Evolutionary conservation across 2,329 filamentous ascomycete species (phyloP).

Genomic region (Tolypocladium ophioglossoides): DNA sequence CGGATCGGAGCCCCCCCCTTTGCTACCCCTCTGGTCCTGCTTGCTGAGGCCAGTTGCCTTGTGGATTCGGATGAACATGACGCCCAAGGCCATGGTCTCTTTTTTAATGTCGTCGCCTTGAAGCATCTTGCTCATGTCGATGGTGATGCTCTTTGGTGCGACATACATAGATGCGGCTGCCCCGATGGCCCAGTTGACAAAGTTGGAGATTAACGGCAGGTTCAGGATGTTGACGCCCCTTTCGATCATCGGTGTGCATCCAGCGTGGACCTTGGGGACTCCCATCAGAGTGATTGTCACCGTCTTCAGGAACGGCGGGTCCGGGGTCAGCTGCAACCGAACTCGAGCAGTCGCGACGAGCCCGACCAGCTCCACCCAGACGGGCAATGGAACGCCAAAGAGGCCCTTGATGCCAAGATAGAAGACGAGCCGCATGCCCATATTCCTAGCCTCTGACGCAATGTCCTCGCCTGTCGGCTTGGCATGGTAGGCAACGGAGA

Average conservation of each 20-base stretch:
- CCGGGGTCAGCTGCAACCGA: constrained; percentile 74
- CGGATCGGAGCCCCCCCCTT: constrained; percentile 82
- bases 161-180: constrained; percentile 85
- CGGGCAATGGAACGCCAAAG: constrained; percentile 78
- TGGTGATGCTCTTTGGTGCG: constrained; percentile 84
- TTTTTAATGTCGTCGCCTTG: constrained; percentile 89
- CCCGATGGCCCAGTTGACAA: constrained; percentile 90
- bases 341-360: constrained; percentile 82
- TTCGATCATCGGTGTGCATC: constrained; percentile 87
- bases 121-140: constrained; percentile 84
- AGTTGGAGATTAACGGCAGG: constrained; percentile 85
- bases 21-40: constrained; percentile 73
- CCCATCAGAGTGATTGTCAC: constrained; percentile 93
- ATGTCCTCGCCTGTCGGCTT: constrained; percentile 60
- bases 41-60: constrained; percentile 82
- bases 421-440: constrained; percentile 95
- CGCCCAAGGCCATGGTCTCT: constrained; percentile 72
- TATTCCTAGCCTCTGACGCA: constrained; percentile 79
- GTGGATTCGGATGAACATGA: constrained; percentile 90
- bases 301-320: constrained; percentile 86
- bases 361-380: constrained; percentile 82
- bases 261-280: constrained; percentile 76
- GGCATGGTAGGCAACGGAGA: constrained; percentile 84
- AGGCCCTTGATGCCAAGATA: constrained; percentile 84
- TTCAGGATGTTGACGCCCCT: constrained; percentile 86